These are phyloP conservation scores for Lathyrus sativus DNA, from an alignment of 306 rosid genomes.

Conservation along the genomic window DNA sequence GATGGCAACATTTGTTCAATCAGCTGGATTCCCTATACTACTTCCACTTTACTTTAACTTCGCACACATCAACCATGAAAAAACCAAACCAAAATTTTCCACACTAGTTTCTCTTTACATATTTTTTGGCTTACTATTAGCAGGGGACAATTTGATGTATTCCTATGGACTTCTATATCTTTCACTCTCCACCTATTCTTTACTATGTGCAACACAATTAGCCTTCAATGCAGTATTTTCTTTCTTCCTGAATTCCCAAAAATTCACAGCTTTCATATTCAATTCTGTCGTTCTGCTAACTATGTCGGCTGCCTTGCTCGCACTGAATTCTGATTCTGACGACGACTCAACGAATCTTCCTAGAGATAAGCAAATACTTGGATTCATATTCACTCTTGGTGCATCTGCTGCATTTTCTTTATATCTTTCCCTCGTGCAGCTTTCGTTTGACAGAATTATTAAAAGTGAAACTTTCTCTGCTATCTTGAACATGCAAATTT, in stretches of 20 bases:
- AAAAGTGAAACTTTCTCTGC: conserved; percentile 50
- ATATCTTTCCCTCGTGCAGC: conserved; percentile 54
- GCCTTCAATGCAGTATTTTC: conserved; percentile 67
- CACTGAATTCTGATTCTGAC: conserved; percentile 49
- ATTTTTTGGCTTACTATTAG: conserved; percentile 48
- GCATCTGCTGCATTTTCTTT: conserved; percentile 59
- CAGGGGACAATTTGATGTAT: conserved; percentile 59
- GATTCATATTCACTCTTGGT: conserved; percentile 54
- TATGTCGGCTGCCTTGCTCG: conserved; percentile 55
- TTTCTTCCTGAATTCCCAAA: conserved; percentile 58
- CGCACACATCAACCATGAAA: conserved; percentile 11
- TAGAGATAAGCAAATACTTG: conserved; percentile 40
- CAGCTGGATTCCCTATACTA: conserved; percentile 68
- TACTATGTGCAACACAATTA: conserved; percentile 64
- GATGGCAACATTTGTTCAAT: conserved; percentile 70
- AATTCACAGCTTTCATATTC: conserved; percentile 54
- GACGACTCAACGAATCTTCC: conserved; percentile 36
- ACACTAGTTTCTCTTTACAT: conserved; percentile 39
- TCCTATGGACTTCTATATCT: conserved; percentile 65
- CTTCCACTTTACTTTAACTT: conserved; percentile 48
- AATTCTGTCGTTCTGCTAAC: conserved; percentile 63
- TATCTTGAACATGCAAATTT: conserved; percentile 54
- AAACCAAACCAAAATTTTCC: conserved; percentile 37
- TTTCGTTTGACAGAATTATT: conserved; percentile 57
- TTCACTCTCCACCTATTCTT: conserved; percentile 62